Base-by-base conservation (phyloP, 164 flowering plant genomes). In the Pachysandra terminalis region DNA sequence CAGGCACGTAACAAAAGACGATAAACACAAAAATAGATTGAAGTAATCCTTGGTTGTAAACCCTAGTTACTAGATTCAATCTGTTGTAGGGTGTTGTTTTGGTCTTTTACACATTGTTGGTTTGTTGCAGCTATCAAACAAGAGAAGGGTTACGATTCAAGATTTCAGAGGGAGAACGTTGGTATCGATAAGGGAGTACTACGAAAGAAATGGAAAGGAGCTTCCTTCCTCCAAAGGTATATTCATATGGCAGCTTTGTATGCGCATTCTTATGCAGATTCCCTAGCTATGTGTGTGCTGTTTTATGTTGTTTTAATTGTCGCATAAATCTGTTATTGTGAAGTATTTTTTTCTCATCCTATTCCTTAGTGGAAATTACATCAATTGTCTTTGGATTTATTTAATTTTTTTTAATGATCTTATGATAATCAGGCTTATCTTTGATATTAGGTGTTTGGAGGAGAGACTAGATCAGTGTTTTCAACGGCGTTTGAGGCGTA, bases 141-240 rank as follows among this genome's bases (percentile, higher is more conserved):
- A 74, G 82, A 90, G 97, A 69, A 89, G 79, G 73, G 97, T 95
- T 77, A 92, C 96, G 0, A 67, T 95, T 71, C 87, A 88, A 55
- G 93, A 95, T 26, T 95, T 95, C 52, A 86, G 77, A 79, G 98
- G 98, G 67, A 89, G 84, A 73, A 84, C 88, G 3, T 75, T 92
- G 87, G 93, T 95, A 8, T 92, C 97, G 0, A 90, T 95, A 5
- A 90, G 97, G 76, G 97, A 95, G 72, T 92, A 74, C 73, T 92
- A 85, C 62, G 78, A 74, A 9, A 87, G 81, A 66, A 97, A 80
- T 72, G 97, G 97, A 61, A 87, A 87, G 74, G 84, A 89, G 77
- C 84, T 85, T 66, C 98, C 98, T 68, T 73, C 90, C 19, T 62
- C 87, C 17, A 92, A 95, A 87, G 98, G 98, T 90, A 78, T 10